These are phyloP conservation scores for Cubamyces lactineus DNA, from an alignment of 768 basidiomycete genomes.

Conservation along the genomic window DNA sequence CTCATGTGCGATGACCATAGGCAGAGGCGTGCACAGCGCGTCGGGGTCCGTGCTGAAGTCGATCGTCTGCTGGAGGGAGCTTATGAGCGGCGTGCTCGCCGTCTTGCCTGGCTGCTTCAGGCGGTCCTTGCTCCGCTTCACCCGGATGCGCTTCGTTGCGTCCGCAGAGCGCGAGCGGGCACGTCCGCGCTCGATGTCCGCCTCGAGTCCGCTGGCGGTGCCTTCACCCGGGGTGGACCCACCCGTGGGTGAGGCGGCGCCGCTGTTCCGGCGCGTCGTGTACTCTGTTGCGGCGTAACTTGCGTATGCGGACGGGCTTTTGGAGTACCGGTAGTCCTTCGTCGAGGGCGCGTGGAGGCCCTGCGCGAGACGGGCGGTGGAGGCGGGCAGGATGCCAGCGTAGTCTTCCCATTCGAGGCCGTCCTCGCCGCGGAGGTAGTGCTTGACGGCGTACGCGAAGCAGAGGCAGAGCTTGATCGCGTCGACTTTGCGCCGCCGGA, in stretches of 20 bases:
- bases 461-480: conserved; percentile 67
- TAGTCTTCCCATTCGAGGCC: conserved; percentile 74
- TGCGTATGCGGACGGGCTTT: conserved; percentile 34
- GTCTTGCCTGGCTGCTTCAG: conserved; percentile 35
- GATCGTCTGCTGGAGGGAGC: conserved; percentile 52
- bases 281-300: conserved; percentile 45
- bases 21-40: conserved; percentile 71
- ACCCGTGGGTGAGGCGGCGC: conserved; percentile 6
- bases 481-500: conserved; percentile 70
- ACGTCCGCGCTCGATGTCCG: conserved; percentile 13
- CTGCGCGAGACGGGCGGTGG: conserved; percentile 50
- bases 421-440: conserved; percentile 86
- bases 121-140: conserved; percentile 70
- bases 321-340: conserved; percentile 23
- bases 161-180: conserved; percentile 16
- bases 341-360: conserved; percentile 20
- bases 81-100: conserved; percentile 64
- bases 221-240: conserved; percentile 1
- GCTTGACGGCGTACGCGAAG: conserved; percentile 73
- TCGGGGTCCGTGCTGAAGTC: conserved; percentile 64
- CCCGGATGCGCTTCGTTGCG: conserved; percentile 62
- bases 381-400: conserved; percentile 62
- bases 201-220: conserved; percentile 21
- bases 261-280: conserved; percentile 20
- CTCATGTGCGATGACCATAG: conserved; percentile 87